These are phyloP conservation scores for Hemerocallis citrina DNA, from an alignment of 106 monocot genomes.

Conservation along the genomic window DNA sequence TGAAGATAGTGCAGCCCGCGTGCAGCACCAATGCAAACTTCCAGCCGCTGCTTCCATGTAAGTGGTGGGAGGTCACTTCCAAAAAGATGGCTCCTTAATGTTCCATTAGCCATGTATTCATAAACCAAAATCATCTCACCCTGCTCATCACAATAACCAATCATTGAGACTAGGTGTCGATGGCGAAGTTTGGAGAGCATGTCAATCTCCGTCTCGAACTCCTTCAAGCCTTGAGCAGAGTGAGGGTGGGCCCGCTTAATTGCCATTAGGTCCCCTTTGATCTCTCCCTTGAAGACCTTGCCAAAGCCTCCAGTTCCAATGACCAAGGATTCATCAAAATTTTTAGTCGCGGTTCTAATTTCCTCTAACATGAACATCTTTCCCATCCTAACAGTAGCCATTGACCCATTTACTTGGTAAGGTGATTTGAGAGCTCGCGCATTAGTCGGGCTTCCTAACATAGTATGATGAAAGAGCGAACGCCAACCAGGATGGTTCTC, in stretches of 20 bases:
- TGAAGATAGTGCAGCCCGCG: conserved; percentile 81
- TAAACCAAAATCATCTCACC: conserved; percentile 86
- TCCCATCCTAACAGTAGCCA: conserved; percentile 21
- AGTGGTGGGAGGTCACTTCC: conserved; percentile 44
- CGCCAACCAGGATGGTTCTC: conserved; percentile 24
- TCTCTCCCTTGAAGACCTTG: conserved; percentile 68
- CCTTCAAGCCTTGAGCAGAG: conserved; percentile 56
- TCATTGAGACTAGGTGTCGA: conserved; percentile 67
- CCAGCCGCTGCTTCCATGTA: conserved; percentile 63
- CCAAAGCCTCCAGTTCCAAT: conserved; percentile 81
- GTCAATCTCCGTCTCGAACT: conserved; percentile 76
- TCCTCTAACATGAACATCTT: conserved; percentile 43
- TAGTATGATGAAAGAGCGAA: conserved; percentile 25
- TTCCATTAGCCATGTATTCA: conserved; percentile 84
- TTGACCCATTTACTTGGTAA: conserved; percentile 6
- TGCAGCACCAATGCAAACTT: conserved; percentile 69
- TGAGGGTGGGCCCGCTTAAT: conserved; percentile 58
- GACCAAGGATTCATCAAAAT: conserved; percentile 59
- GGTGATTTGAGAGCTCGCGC: conserved; percentile 5
- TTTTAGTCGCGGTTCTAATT: conserved; percentile 50
- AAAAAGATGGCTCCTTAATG: conserved; percentile 62
- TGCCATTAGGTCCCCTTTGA: conserved; percentile 36
- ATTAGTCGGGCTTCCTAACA: conserved; percentile 18
- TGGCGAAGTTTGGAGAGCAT: conserved; percentile 73
- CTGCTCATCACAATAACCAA: conserved; percentile 79